phyloP scores from a whole-genome alignment of 148 eudicot genomes.

The Talinum fruticosum region DNA sequence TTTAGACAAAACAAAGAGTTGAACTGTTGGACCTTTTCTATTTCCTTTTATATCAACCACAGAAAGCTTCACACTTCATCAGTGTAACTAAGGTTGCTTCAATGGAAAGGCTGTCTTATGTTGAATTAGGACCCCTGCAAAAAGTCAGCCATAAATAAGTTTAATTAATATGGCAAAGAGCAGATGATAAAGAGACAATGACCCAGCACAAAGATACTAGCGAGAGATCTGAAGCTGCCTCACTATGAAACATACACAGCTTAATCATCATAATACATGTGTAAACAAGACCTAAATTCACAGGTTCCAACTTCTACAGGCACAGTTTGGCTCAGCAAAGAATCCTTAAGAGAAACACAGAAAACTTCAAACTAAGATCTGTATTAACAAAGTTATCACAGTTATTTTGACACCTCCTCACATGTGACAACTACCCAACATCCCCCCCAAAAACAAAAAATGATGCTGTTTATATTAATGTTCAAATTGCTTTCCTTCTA shows the following conservation, averaged over 20 bases:
- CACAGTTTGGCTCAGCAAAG: neutral
- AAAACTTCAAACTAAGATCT: neutral
- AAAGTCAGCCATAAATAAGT: neutral
- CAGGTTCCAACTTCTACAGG: neutral
- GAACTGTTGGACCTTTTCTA: neutral
- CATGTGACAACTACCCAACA: neutral
- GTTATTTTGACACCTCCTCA: neutral
- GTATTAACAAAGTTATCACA: neutral
- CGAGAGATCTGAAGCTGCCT: neutral
- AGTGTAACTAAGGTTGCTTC: neutral
- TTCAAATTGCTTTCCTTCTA: neutral
- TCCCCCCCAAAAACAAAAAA: neutral
- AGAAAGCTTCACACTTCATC: slow-evolving; percentile 15
- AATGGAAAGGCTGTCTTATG: neutral
- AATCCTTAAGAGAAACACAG: neutral
- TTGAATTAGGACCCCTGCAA: slow-evolving; percentile 14
- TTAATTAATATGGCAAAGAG: neutral
- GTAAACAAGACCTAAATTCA: neutral
- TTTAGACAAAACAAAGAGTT: neutral
- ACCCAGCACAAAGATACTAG: too few species aligned
- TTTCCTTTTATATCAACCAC: neutral
- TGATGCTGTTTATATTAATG: neutral
- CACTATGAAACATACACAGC: neutral
- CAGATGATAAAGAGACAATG: too few species aligned
- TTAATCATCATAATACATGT: neutral